Base-by-base conservation (phyloP, 148 eudicot genomes). In the Talinum fruticosum region DNA sequence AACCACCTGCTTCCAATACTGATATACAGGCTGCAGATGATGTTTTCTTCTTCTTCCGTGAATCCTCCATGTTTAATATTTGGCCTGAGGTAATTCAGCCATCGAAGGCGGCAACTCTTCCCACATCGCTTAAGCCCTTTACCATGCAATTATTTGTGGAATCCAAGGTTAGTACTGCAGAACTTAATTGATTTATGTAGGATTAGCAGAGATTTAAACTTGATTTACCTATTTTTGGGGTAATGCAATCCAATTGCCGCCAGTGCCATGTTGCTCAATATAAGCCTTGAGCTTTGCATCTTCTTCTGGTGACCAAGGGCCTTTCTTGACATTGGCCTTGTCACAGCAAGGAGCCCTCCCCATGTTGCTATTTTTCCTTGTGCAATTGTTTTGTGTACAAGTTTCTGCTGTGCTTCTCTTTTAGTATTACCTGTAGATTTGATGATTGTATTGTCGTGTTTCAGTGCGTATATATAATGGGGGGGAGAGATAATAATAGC, bases 111-210 rank as follows among this genome's bases (percentile, higher is more conserved):
- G 65, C 93, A 87, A 74, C 93, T 89, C 81, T 87, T 87, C 16
- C 90, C 93, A 71, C 97, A 92, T 82, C 97, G 87, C 87, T 84
- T 90, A 4, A 92, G 92, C 53, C 97, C 97, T 92, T 23, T 36
- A 71, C 54, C 69, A 72, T 10, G 28, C 69, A 78, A 76, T 23
- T 19, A 23, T 24, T 36, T 7, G 7, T 18, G 51, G 15, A 61
- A 77, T 23, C 13, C 57, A 65, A 76, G 79, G 72, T 77, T 72
- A 81, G 80, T 73, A 68, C 32, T 49, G 10, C 2, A 13, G 18
- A n/a, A 73, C 41, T 51, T 72, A 32, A 16, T 74, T 74, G 30
- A 4, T 12, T 36, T 57, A 18, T 32, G 14, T 35, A 14, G 18
- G 28, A 44, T 38, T 37, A 24, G 33, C 47, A 0, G 21, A 37